Evolutionary conservation across 805 yeast species (phyloP), one percentile per base, ranked within the genome.

Genomic region (Ogataea chonburiensis): DNA sequence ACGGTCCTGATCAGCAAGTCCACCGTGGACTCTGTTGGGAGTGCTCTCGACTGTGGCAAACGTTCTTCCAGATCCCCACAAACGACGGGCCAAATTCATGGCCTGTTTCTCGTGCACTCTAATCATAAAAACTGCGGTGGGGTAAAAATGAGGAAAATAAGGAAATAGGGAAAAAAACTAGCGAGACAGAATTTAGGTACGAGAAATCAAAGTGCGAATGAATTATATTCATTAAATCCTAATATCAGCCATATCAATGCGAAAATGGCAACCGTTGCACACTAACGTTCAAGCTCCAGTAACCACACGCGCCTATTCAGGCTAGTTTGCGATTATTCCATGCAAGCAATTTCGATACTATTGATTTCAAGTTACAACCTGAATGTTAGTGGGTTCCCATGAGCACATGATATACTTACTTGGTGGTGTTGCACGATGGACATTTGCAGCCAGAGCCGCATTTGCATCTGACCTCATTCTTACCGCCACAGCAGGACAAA

Each of bases 1-100:
- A 53, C 95, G 77, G 66, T 86, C 95, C 60, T 75, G 79, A 65
- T 86, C 95, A 50, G 73, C 72, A 47, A 86, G 72, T 9, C 89
- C 91, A 20, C 95, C 95, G 54, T 75, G 73, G 25, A 70, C 55
- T 51, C 81, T 57, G 56, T 73, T 69, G 24, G 79, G 78, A 31
- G 63, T 71, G 21, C 72, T 71, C 31, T 63, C 68, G 25, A 76
- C 63, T 17, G 79, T 77, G 12, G 66, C 64, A 44, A 60, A 51
- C 6, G 41, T 29, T 15, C 38, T 28, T 17, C 14, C 36, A 59
- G 49, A 16, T 38, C 46, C 2, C 25, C 25, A 8, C 15, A 16
- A 12, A 14, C 25, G n/a, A 6, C 17, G 23, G 17, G 12, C 23
- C 28, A 29, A 8, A 26, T 30, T 32, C 24, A 27, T 17, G 11